phyloP scores from a whole-genome alignment of 2,329 filamentous ascomycete genomes.

The Taxawa tesnikishii region DNA sequence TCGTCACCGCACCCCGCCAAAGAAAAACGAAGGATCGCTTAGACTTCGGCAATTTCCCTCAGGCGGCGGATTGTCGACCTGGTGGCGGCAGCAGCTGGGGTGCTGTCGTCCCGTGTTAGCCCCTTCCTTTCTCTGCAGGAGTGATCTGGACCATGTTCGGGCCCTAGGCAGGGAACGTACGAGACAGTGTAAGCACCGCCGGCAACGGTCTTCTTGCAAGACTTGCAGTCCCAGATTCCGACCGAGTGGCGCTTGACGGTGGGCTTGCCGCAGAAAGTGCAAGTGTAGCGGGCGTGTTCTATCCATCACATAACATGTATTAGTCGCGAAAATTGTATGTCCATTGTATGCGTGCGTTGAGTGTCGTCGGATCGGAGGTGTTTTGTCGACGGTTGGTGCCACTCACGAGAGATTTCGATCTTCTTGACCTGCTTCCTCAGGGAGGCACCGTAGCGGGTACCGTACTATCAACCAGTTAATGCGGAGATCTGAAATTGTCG shows the following conservation, averaged over 20 bases:
- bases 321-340: too few species aligned
- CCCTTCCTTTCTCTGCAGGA: constrained; percentile 2
- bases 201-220: constrained; percentile 87
- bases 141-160: not conserved
- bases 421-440: constrained; percentile 99
- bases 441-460: constrained; percentile 97
- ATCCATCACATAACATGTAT: too few species aligned
- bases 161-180: constrained; percentile 48
- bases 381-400: too few species aligned
- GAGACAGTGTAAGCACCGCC: constrained; percentile 92
- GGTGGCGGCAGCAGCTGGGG: constrained; percentile 84
- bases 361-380: too few species aligned
- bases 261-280: constrained; percentile 98
- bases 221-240: constrained; percentile 94
- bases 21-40: constrained; percentile 23
- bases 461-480: constrained; percentile 53
- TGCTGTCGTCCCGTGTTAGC: constrained; percentile 43
- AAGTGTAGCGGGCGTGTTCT: constrained; percentile 95
- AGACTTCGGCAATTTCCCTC: constrained; percentile 95
- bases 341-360: too few species aligned
- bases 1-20: too few species aligned
- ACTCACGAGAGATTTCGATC: constrained; percentile 88
- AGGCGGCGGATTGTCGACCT: constrained; percentile 94
- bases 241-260: constrained; percentile 64
- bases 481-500: not conserved